Evolutionary conservation across 306 rosid species (phyloP), one percentile per base, ranked within the genome.

Genomic region (Rubus idaeus): DNA sequence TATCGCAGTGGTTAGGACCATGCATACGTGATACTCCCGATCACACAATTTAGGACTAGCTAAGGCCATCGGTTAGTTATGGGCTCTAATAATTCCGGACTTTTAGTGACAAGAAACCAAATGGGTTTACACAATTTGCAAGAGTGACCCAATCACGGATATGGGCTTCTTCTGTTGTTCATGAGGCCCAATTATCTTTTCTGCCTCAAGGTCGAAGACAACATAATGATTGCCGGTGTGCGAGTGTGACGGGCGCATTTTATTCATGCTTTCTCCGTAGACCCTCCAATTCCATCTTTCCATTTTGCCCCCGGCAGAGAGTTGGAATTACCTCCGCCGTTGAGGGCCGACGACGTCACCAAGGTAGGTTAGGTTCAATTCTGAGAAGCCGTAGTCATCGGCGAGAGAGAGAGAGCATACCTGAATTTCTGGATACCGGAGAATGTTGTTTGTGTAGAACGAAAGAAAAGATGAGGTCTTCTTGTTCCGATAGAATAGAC

Each of bases 401-500:
- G 5, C 1, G 46, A 42, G 26, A 23, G 26, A 42, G 46, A 5
- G 7, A 52, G 75, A 8, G 20, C 50, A 74, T 21, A 47, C 65
- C 81, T 44, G 7, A 62, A 13, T 20, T 64, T 55, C 21, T 52
- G 58, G 83, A 76, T 78, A 66, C 53, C 74, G 18, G 65, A 13
- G 26, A 49, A 78, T 79, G 83, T 4, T 78, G 66, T 58, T 67
- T 47, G 62, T 52, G 5, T 83, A 79, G 61, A 50, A 74, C 68
- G 58, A 41, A 66, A 75, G 37, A 57, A 52, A 77, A 21, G 52
- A 93, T 90, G 97, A 90, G 80, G 89, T 77, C 87, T 69, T 85
- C 93, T 74, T 45, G 37, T 8, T 81, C 89, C 18, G 89, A 89
- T 37, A 74, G 79, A 75, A 88, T 94, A 66, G 87, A 86, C 88